phyloP scores from a whole-genome alignment of 495 filamentous ascomycete species.

The Hyphodiscus hymeniophilus region DNA sequence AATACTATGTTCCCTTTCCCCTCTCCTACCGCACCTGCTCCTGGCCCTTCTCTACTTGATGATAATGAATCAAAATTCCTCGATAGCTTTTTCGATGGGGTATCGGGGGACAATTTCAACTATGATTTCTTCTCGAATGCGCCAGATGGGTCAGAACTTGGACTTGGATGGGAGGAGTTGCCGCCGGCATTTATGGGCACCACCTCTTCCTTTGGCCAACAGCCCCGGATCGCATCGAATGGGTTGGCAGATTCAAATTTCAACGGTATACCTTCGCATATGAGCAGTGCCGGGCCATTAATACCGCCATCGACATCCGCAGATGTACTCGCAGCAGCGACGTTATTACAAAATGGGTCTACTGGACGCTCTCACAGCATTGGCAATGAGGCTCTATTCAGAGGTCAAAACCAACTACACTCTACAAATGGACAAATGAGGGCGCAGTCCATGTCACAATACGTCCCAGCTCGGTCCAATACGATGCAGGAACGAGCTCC shows the following conservation, averaged over 20 bases:
- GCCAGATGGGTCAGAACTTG: slow-evolving; percentile 35
- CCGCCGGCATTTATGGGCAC: slow-evolving; percentile 54
- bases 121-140: slow-evolving; percentile 36
- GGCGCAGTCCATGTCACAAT: slow-evolving; percentile 16
- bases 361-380: slow-evolving; percentile 16
- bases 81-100: slow-evolving; percentile 53
- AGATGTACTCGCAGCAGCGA: slow-evolving; percentile 40
- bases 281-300: slow-evolving; percentile 15
- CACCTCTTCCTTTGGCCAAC: slow-evolving; percentile 52
- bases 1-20: slow-evolving; percentile 44
- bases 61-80: slow-evolving; percentile 53
- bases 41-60: slow-evolving; percentile 51
- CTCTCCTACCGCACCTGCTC: slow-evolving; percentile 47
- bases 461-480: background rate
- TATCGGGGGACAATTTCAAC: slow-evolving; percentile 46
- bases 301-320: slow-evolving; percentile 21
- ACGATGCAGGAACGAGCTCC: slow-evolving; percentile 1
- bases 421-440: slow-evolving; percentile 11
- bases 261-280: slow-evolving; percentile 11
- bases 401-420: slow-evolving; percentile 2
- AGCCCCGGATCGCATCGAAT: slow-evolving; percentile 13
- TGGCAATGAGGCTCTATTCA: slow-evolving; percentile 5
- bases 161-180: slow-evolving; percentile 47
- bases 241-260: slow-evolving; percentile 15
- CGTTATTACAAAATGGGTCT: slow-evolving; percentile 25